phyloP scores from a whole-genome alignment of 345 rosid species.

The Eucalyptus curtisii region DNA sequence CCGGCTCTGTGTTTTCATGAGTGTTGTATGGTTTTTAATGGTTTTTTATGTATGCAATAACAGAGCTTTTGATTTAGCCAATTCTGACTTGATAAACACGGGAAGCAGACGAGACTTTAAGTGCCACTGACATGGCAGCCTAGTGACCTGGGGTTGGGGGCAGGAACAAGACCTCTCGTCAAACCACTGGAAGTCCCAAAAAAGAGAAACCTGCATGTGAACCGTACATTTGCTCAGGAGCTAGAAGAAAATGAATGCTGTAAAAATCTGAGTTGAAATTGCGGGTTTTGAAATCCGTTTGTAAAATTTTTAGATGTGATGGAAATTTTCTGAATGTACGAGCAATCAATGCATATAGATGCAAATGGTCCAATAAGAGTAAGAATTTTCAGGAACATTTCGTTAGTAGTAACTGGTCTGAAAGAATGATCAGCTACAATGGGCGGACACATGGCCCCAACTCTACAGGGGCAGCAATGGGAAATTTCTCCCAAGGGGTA shows the following conservation, averaged over 20 bases:
- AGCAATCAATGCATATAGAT: not conserved
- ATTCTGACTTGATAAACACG: not conserved
- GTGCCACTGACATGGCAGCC: not conserved
- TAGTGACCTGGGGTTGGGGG: not conserved
- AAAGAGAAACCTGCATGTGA: not conserved
- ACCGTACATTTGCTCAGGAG: not conserved
- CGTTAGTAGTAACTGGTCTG: not conserved
- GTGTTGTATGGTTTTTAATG: not conserved
- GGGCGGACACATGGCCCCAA: not conserved
- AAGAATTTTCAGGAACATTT: not conserved
- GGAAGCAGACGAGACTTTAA: not conserved
- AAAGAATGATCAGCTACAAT: not conserved
- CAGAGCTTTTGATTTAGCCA: not conserved
- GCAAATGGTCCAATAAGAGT: not conserved
- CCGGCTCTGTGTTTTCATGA: not conserved
- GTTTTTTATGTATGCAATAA: not conserved
- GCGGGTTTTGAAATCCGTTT: not conserved
- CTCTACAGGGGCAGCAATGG: not conserved
- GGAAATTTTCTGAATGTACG: not conserved
- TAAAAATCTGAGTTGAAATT: not conserved
- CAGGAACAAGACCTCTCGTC: not conserved
- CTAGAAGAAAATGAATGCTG: not conserved
- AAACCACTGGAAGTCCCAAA: not conserved
- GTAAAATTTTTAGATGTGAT: not conserved
- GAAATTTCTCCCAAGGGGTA: not conserved